Conservation (phyloP, 75 land plant genomes). For the Gnetum montanum region DNA sequence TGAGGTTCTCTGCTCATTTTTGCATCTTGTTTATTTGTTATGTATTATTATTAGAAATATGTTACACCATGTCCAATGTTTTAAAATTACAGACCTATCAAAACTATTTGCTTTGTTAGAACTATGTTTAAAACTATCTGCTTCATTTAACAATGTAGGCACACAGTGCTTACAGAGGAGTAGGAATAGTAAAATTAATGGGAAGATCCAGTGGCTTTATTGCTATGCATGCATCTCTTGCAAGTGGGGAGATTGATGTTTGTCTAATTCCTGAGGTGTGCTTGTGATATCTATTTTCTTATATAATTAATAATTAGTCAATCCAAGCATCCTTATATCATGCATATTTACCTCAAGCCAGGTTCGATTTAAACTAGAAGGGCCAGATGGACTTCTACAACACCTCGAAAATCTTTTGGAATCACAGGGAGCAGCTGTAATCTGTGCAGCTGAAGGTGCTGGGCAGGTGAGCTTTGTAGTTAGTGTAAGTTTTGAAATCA, state of each 20-base stretch:
- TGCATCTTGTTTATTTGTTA: not conserved
- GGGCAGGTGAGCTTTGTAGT: constrained; percentile 94
- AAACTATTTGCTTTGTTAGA: not conserved
- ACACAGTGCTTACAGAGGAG: constrained; percentile 80
- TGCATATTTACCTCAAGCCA: too few species aligned
- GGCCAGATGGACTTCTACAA: constrained; percentile 61
- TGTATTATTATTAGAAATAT: not conserved
- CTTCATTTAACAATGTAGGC: constrained; percentile 38
- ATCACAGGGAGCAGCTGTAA: constrained; percentile 66
- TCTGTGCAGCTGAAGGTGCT: constrained; percentile 92
- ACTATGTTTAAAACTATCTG: not conserved
- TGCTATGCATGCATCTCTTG: constrained; percentile 82
- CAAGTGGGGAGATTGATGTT: constrained; percentile 85
- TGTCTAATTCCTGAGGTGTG: constrained; percentile 94
- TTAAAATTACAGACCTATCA: not conserved
- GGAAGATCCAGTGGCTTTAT: constrained; percentile 91
- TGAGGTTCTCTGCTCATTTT: constrained; percentile 38
- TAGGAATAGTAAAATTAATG: constrained; percentile 94
- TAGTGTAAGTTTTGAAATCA: too few species aligned
- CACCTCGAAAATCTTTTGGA: constrained; percentile 48
- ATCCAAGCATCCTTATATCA: not conserved
- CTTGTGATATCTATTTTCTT: not conserved
- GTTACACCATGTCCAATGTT: not conserved
- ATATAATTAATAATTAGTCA: not conserved
- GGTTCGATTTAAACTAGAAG: constrained; percentile 67